A percentile compares a stretch with the other conserved stretches of the same genome.
Conservation (phyloP, 2,329 filamentous ascomycete genomes). For the Ustulina deusta region DNA sequence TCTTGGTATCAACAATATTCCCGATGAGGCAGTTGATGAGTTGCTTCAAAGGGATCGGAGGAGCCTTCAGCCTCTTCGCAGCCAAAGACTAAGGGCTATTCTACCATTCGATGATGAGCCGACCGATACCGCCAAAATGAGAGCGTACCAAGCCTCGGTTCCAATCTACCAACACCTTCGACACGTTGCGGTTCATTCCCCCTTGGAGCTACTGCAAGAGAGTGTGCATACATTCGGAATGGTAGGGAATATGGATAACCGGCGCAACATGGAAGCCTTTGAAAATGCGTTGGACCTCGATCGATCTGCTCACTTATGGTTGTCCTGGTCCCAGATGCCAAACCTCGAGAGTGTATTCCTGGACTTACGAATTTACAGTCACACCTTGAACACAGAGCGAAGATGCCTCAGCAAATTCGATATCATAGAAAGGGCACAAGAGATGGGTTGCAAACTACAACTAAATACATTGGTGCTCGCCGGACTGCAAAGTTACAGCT, state of each 20-base stretch:
- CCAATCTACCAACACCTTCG: conserved; percentile 39
- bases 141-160: neutral
- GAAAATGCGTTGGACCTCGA: conserved; percentile 41
- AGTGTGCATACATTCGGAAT: conserved; percentile 26
- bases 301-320: conserved; percentile 41
- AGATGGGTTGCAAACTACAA: conserved; percentile 44
- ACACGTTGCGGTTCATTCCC: conserved; percentile 45
- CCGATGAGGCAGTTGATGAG: neutral
- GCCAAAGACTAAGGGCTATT: conserved; percentile 26
- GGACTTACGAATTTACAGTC: conserved; percentile 47
- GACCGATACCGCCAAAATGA: conserved; percentile 13
- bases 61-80: conserved; percentile 39
- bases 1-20: conserved; percentile 27
- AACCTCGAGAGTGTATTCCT: conserved; percentile 45
- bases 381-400: conserved; percentile 41
- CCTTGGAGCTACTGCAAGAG: conserved; percentile 36
- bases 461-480: conserved; percentile 45
- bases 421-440: conserved; percentile 38
- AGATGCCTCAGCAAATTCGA: conserved; percentile 41
- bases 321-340: conserved; percentile 47
- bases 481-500: conserved; percentile 46
- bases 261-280: conserved; percentile 25
- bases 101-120: conserved; percentile 47
- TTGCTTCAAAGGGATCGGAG: neutral
- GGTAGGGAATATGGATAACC: neutral